Evolutionary conservation across 352 stramenopile genomes (phyloP).

Genomic region (Globisporangium alternatum): DNA sequence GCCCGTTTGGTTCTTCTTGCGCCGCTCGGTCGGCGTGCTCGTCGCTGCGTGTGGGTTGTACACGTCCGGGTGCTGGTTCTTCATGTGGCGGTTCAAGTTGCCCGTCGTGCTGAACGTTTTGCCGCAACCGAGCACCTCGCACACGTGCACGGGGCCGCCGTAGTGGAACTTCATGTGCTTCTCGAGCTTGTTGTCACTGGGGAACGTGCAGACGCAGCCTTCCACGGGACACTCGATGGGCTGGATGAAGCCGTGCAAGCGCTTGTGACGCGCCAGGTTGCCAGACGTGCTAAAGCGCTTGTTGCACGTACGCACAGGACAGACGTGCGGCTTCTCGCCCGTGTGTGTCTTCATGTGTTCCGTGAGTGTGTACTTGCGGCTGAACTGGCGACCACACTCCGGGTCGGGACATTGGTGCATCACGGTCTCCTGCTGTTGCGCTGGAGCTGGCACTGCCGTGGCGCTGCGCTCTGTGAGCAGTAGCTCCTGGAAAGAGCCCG

Average conservation of each 20-base stretch:
- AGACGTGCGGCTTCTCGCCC: constrained; percentile 51
- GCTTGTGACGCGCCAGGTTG: constrained; percentile 53
- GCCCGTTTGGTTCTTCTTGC: background rate
- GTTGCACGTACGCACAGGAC: constrained; percentile 35
- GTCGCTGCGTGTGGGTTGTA: constrained; percentile 13
- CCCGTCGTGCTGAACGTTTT: constrained; percentile 60
- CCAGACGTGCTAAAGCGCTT: constrained; percentile 56
- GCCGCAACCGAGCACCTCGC: constrained; percentile 23
- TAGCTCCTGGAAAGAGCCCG: constrained; percentile 12
- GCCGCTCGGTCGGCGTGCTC: constrained; percentile 2
- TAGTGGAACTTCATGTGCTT: constrained; percentile 54
- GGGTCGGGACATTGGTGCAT: constrained; percentile 25
- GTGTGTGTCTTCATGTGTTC: constrained; percentile 64
- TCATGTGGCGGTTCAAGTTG: constrained; percentile 43
- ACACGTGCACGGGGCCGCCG: constrained; percentile 26
- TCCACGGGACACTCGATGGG: constrained; percentile 34
- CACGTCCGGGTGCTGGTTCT: constrained; percentile 8
- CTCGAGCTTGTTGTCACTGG: constrained; percentile 39
- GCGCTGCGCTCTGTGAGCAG: background rate
- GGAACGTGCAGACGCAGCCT: constrained; percentile 36
- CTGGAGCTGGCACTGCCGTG: background rate
- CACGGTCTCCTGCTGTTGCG: background rate
- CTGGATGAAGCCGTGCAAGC: constrained; percentile 42
- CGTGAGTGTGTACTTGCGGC: constrained; percentile 48
- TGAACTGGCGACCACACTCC: constrained; percentile 32